A percentile compares a stretch with the other conserved stretches of the same genome.
Evolutionary conservation across 306 rosid genomes (phyloP).

Genomic region (Vigna mungo): DNA sequence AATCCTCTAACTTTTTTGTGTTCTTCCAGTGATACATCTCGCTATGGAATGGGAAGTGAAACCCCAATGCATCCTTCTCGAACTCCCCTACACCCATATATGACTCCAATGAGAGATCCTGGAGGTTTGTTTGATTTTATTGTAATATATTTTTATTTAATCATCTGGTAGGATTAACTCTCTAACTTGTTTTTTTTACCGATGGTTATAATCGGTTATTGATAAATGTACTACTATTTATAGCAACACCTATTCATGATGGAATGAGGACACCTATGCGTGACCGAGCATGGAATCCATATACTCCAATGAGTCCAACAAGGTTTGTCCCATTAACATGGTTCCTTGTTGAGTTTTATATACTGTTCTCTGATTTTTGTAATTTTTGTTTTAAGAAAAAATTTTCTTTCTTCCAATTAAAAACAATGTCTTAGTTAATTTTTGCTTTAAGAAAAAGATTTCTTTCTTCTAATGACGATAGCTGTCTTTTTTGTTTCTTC

Average conservation of each 20-base stretch:
- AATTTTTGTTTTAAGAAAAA: background rate
- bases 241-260: conserved; percentile 97
- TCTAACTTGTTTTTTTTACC: background rate
- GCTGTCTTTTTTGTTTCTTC: conserved; percentile 41
- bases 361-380: background rate
- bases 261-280: conserved; percentile 99
- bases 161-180: no score
- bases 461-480: background rate
- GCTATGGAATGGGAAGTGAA: conserved; percentile 97
- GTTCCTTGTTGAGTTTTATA: conserved; percentile 13
- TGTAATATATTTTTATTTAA: conserved; percentile 41
- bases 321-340: conserved; percentile 60
- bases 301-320: conserved; percentile 95
- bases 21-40: conserved; percentile 68
- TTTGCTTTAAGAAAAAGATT: no score
- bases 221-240: conserved; percentile 40
- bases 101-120: conserved; percentile 97
- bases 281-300: conserved; percentile 97
- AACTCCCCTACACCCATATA: conserved; percentile 96
- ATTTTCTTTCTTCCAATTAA: background rate
- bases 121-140: conserved; percentile 71
- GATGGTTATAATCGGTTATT: conserved; percentile 8
- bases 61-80: conserved; percentile 99
- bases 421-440: background rate
- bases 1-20: conserved; percentile 19